Percentiles rank a stretch among this genome's conserved stretches.
Conservation (phyloP, 345 rosid species). For the Brassica nigra region DNA sequence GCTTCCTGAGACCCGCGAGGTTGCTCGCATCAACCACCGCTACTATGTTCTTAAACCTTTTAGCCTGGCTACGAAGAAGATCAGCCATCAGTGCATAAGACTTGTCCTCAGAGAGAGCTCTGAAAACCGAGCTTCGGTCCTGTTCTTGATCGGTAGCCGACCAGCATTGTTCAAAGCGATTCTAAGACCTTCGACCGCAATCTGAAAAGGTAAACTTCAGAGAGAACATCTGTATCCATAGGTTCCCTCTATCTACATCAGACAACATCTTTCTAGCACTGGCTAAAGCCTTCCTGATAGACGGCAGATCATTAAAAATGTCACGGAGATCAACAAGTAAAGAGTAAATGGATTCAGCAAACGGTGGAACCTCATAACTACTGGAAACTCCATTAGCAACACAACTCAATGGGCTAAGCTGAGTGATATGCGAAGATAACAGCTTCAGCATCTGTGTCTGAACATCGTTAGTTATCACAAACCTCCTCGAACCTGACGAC, state of each 20-base stretch:
- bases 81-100: constrained; percentile 69
- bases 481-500: constrained; percentile 49
- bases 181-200: constrained; percentile 91
- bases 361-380: constrained; percentile 59
- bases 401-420: too few relatives aligned
- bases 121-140: constrained; percentile 51
- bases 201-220: constrained; percentile 78
- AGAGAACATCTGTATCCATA: constrained; percentile 56
- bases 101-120: constrained; percentile 77
- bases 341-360: constrained; percentile 80
- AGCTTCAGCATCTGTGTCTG: constrained; percentile 62
- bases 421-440: constrained; percentile 52
- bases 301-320: constrained; percentile 69
- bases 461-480: constrained; percentile 51
- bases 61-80: constrained; percentile 73
- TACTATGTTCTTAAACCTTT: constrained; percentile 66
- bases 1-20: constrained; percentile 74
- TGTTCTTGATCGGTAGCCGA: constrained; percentile 46
- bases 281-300: constrained; percentile 68
- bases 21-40: constrained; percentile 84
- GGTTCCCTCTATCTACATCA: constrained; percentile 74
- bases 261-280: constrained; percentile 70
- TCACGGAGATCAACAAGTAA: constrained; percentile 71
- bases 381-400: constrained; percentile 33
- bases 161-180: constrained; percentile 56